Base-by-base conservation (phyloP, 129 eudicot genomes). In the Deinandra increscens region DNA sequence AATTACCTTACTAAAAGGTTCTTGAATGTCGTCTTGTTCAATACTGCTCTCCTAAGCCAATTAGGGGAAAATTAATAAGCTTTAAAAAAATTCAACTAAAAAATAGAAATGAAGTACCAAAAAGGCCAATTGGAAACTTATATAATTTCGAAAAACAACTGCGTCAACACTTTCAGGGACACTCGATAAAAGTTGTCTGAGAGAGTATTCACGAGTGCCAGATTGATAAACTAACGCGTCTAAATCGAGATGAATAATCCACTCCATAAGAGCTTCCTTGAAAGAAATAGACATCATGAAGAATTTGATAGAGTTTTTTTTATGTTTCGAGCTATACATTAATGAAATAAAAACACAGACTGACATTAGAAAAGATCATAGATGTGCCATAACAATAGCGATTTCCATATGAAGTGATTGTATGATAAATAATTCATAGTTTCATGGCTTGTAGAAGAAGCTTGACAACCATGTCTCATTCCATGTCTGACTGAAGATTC, bases 241-340 rank as follows among this genome's bases (percentile, higher is more conserved):
- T n/a, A 96, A 88, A 67, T 91, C 97, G 7, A 91, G 90, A 79
- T 91, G 97, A 85, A 91, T 73, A 75, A 91, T 91, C 97, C 96
- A 91, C 59, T 88, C 91, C 88, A 91, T 79, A 75, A 81, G 83
- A 70, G 84, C 81, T 36, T 85, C 84, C 97, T 91, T 75, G 72
- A 66, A 72, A 61, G 56, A 5, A 51, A 45, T 41, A 72, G 60
- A 20, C n/a, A 44, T 53, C 54, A 64, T 48, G 44, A 29, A 56
- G 65, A 36, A 65, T 61, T 12, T 15, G 49, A 56, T 33, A 68
- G 37, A 53, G 18, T 64, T 53, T n/a, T n/a, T n/a, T 17, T 15
- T 33, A 67, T 17, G 31, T 36, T 10, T 53, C 19, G n/a, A 64
- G 33, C 26, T 64, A 65, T 4, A 43, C 8, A 69, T 42, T n/a